These are phyloP conservation scores for Veloboletus limbatus DNA, from an alignment of 1,284 basidiomycete species.

Conservation along the genomic window DNA sequence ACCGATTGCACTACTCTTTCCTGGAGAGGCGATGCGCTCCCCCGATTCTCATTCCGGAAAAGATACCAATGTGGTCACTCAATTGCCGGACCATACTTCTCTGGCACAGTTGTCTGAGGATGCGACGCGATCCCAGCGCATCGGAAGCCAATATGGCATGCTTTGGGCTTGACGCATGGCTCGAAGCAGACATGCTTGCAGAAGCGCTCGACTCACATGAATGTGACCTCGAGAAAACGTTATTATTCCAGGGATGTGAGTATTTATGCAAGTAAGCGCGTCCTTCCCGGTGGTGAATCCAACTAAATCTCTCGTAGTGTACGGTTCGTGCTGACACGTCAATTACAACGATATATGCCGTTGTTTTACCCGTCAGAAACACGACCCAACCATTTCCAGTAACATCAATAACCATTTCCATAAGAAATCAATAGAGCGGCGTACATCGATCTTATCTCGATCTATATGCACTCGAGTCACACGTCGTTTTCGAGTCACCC, in stretches of 20 bases:
- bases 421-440: slow-evolving; percentile 70
- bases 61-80: slow-evolving; percentile 69
- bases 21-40: slow-evolving; percentile 56
- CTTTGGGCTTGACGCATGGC: slow-evolving; percentile 66
- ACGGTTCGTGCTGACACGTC: slow-evolving; percentile 67
- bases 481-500: slow-evolving; percentile 45
- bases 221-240: slow-evolving; percentile 62
- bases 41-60: slow-evolving; percentile 42
- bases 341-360: slow-evolving; percentile 64
- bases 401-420: slow-evolving; percentile 55
- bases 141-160: slow-evolving; percentile 52
- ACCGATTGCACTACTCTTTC: slow-evolving; percentile 64
- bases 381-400: slow-evolving; percentile 31
- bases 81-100: slow-evolving; percentile 65
- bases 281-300: neutral
- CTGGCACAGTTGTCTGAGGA: slow-evolving; percentile 68
- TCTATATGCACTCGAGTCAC: slow-evolving; percentile 8
- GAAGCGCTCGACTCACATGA: slow-evolving; percentile 58
- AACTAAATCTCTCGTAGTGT: slow-evolving; percentile 42
- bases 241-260: slow-evolving; percentile 67
- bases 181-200: slow-evolving; percentile 69
- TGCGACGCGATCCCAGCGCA: slow-evolving; percentile 44
- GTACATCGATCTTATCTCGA: slow-evolving; percentile 43
- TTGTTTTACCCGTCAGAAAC: neutral
- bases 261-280: slow-evolving; percentile 69